Percentiles rank a stretch among this genome's conserved stretches.
phyloP scores from a whole-genome alignment of 2,329 filamentous ascomycete species.

The Scedosporium minutisporum region DNA sequence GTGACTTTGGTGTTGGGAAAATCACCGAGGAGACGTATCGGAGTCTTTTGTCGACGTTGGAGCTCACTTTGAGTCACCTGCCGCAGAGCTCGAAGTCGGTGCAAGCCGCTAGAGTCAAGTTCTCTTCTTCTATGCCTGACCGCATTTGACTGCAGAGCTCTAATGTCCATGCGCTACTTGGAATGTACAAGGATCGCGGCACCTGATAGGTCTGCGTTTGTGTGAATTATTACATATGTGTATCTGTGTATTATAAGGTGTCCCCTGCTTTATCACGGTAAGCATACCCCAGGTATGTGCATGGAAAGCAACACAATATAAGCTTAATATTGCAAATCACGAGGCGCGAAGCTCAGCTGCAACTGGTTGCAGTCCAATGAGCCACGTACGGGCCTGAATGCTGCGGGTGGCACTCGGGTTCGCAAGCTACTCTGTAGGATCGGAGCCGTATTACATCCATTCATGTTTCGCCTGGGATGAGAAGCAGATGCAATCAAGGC shows the following conservation, averaged over 20 bases:
- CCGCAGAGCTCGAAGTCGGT: conserved; percentile 22
- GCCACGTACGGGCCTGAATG: no score
- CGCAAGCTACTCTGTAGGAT: no score
- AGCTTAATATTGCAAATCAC: background rate
- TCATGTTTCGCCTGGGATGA: no score
- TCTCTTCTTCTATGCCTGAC: conserved; percentile 8
- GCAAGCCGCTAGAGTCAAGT: conserved; percentile 17
- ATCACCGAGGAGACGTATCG: conserved; percentile 17
- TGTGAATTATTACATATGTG: no score
- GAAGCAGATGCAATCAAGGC: no score
- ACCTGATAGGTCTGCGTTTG: no score
- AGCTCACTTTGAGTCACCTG: conserved; percentile 16
- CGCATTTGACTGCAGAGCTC: background rate
- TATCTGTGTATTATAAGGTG: no score
- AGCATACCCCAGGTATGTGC: background rate
- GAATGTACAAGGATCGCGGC: background rate
- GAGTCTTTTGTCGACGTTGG: conserved; percentile 17
- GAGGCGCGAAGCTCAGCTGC: no score
- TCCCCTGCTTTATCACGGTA: background rate
- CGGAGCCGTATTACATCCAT: no score
- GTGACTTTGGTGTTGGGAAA: conserved; percentile 16
- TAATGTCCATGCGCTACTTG: background rate
- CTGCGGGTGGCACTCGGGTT: no score
- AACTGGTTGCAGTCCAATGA: no score
- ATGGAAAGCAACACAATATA: background rate